Percentiles rank a stretch among this genome's conserved stretches.
Conservation (phyloP, 345 rosid species). For the Geranium rotundifolium region DNA sequence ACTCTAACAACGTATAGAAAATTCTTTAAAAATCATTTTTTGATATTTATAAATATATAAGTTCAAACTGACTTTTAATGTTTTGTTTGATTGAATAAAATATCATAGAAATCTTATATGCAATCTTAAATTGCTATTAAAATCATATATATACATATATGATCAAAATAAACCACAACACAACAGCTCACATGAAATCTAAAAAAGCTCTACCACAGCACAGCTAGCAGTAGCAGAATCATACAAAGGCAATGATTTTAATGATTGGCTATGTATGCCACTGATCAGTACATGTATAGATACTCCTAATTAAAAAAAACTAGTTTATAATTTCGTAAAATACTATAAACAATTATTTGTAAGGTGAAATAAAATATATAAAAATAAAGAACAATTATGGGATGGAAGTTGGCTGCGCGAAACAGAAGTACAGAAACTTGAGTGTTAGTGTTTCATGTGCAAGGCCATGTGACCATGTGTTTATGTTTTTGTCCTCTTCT, state of each 20-base stretch:
- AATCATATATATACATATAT: not conserved
- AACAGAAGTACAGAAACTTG: slow-evolving; percentile 10
- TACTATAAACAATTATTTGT: not conserved
- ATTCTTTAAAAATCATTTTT: too few relatives aligned
- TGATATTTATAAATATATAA: too few relatives aligned
- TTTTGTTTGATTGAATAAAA: too few relatives aligned
- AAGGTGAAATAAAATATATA: too few relatives aligned
- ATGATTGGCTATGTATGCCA: slow-evolving; percentile 8
- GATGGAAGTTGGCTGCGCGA: not conserved
- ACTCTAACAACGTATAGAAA: too few relatives aligned
- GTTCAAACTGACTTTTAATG: too few relatives aligned
- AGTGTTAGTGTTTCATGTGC: slow-evolving; percentile 27
- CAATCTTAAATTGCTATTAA: not conserved
- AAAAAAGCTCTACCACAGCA: not conserved
- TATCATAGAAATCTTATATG: too few relatives aligned
- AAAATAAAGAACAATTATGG: not conserved
- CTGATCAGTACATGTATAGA: not conserved
- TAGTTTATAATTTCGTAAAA: not conserved
- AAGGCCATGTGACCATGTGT: slow-evolving; percentile 46
- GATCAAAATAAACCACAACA: not conserved
- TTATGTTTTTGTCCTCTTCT: slow-evolving; percentile 20
- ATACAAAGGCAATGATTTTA: slow-evolving; percentile 9
- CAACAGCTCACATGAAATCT: slow-evolving; percentile 10
- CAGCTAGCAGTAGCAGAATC: not conserved
- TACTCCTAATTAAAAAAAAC: too few relatives aligned